Evolutionary conservation across 1,284 basidiomycete species (phyloP).

Genomic region (Sporisorium exsertum): DNA sequence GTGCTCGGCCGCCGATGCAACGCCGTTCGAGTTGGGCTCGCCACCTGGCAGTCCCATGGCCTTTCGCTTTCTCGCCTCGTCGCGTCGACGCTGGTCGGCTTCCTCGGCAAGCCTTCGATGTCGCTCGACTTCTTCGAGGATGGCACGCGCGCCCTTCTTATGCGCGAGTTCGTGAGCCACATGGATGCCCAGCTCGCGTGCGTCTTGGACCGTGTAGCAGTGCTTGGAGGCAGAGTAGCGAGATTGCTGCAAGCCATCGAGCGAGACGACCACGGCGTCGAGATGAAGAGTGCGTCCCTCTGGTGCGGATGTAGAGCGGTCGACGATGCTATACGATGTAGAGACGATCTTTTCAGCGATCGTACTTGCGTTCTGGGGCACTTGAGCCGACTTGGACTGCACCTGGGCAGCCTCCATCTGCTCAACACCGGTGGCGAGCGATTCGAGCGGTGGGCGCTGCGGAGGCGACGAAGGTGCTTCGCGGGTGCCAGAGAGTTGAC

Average conservation of each 20-base stretch:
- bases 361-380: slow-evolving; percentile 17
- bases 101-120: slow-evolving; percentile 66
- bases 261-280: slow-evolving; percentile 67
- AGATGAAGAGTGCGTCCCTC: slow-evolving; percentile 52
- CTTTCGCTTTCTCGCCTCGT: slow-evolving; percentile 49
- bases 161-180: slow-evolving; percentile 62
- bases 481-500: slow-evolving; percentile 22
- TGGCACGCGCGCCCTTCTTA: slow-evolving; percentile 57
- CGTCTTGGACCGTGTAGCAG: slow-evolving; percentile 54
- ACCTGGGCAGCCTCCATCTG: slow-evolving; percentile 26
- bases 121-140: slow-evolving; percentile 67
- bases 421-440: slow-evolving; percentile 40
- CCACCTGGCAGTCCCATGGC: slow-evolving; percentile 37
- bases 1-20: slow-evolving; percentile 31
- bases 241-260: slow-evolving; percentile 61
- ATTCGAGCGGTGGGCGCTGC: slow-evolving; percentile 39
- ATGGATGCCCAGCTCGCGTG: slow-evolving; percentile 53
- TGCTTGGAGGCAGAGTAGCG: slow-evolving; percentile 43
- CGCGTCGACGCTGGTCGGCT: slow-evolving; percentile 57
- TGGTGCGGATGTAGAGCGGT: slow-evolving; percentile 48
- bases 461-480: slow-evolving; percentile 10
- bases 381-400: slow-evolving; percentile 3
- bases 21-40: slow-evolving; percentile 27
- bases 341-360: slow-evolving; percentile 49
- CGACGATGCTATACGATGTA: slow-evolving; percentile 45